phyloP scores from a whole-genome alignment of 371 early-diverging fungal genomes.

The Gilbertella persicaria region DNA sequence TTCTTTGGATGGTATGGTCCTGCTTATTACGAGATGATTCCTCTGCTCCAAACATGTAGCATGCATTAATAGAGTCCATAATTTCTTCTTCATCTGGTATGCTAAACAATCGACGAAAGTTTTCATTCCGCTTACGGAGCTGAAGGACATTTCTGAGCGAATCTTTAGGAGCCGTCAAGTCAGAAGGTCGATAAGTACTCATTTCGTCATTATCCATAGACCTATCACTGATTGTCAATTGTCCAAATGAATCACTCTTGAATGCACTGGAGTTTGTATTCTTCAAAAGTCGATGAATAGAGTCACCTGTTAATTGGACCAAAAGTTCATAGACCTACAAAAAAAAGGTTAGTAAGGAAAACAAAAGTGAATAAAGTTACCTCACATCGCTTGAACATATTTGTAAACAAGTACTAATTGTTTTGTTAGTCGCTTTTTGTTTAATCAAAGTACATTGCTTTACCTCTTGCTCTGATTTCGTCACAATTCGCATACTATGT shows the following conservation, averaged over 20 bases:
- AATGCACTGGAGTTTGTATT: conserved; percentile 67
- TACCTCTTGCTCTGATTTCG: conserved; percentile 75
- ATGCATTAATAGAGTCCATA: conserved; percentile 49
- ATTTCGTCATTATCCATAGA: neutral
- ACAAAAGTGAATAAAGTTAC: neutral
- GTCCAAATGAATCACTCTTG: conserved; percentile 23
- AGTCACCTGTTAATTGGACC: conserved; percentile 81
- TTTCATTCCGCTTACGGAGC: conserved; percentile 69
- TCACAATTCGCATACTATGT: conserved; percentile 19
- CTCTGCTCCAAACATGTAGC: conserved; percentile 48
- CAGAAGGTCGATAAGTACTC: conserved; percentile 54
- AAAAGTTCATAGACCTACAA: conserved; percentile 79
- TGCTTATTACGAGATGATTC: conserved; percentile 16
- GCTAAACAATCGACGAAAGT: conserved; percentile 68
- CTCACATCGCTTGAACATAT: conserved; percentile 91
- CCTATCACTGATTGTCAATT: conserved; percentile 12
- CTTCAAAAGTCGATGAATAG: conserved; percentile 85
- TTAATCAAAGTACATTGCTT: neutral
- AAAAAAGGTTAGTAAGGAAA: neutral
- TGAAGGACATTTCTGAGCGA: conserved; percentile 46
- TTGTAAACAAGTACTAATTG: conserved; percentile 81
- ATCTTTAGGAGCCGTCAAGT: conserved; percentile 9
- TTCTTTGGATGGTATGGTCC: conserved; percentile 6
- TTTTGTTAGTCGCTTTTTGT: neutral
- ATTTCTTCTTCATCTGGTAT: conserved; percentile 63